phyloP scores from a whole-genome alignment of 2,329 filamentous ascomycete species.

The Ophiognomonia clavigignenti-juglandacearum region DNA sequence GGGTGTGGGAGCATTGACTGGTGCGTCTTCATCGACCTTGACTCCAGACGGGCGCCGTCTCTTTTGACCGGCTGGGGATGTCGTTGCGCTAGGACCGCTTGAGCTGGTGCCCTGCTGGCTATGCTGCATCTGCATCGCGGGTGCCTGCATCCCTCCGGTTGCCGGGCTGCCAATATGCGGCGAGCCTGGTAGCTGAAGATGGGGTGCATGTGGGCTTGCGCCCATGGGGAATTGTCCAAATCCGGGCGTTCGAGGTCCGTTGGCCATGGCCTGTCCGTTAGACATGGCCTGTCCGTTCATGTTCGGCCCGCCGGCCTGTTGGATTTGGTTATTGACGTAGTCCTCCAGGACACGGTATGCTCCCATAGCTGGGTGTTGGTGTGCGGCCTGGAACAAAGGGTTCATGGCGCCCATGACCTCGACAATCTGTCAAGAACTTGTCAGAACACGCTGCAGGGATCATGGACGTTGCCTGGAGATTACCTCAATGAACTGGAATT shows the following conservation, averaged over 20 bases:
- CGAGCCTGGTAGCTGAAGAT: slow-evolving; percentile 58
- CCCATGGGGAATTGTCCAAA: slow-evolving; percentile 56
- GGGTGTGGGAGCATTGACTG: slow-evolving; percentile 42
- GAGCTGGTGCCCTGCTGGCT: slow-evolving; percentile 65
- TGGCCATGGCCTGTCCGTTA: slow-evolving; percentile 26
- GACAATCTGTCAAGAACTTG: slow-evolving; percentile 43
- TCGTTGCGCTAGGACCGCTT: slow-evolving; percentile 63
- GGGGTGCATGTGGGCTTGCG: slow-evolving; percentile 54
- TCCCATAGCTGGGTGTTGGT: slow-evolving; percentile 42
- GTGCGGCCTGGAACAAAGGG: slow-evolving; percentile 44
- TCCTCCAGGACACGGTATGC: slow-evolving; percentile 58
- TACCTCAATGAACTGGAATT: slow-evolving; percentile 63
- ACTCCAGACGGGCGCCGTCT: slow-evolving; percentile 51
- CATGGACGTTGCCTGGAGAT: slow-evolving; percentile 14
- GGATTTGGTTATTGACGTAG: slow-evolving; percentile 48
- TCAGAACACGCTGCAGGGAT: slow-evolving; percentile 20
- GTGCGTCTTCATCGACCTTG: slow-evolving; percentile 51
- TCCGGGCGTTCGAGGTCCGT: slow-evolving; percentile 44
- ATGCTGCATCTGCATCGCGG: slow-evolving; percentile 61
- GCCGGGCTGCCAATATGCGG: slow-evolving; percentile 59
- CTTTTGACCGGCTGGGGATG: slow-evolving; percentile 58
- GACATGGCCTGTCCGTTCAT: slow-evolving; percentile 47
- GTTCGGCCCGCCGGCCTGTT: slow-evolving; percentile 27
- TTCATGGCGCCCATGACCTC: slow-evolving; percentile 66
- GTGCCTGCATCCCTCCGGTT: slow-evolving; percentile 58